These are phyloP conservation scores for Papilionanthe hybrid DNA, from an alignment of 116 monocot species.

Conservation along the genomic window DNA sequence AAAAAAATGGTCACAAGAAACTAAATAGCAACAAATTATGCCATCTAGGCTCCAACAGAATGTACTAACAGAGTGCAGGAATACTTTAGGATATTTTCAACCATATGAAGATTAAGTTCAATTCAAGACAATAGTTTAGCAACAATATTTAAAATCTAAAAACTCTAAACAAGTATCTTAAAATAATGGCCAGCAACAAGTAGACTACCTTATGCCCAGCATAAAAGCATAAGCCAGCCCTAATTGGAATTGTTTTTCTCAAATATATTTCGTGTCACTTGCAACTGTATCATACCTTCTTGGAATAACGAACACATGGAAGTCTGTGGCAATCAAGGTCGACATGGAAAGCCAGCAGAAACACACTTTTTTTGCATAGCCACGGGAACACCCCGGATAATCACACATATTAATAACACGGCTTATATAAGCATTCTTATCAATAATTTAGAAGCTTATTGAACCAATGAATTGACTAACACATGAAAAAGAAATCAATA, in stretches of 20 bases:
- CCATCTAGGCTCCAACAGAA: no score
- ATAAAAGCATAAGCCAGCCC: background rate
- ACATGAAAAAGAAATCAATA: background rate
- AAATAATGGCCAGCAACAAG: background rate
- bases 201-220: background rate
- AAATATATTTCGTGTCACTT: background rate
- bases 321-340: background rate
- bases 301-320: background rate
- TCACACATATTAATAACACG: background rate
- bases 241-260: background rate
- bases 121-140: background rate
- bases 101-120: no score
- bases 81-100: no score
- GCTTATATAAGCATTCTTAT: background rate
- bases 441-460: background rate
- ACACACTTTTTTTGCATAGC: background rate
- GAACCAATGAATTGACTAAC: background rate
- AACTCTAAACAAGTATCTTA: background rate
- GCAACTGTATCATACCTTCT: background rate
- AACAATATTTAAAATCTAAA: background rate
- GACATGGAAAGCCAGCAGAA: background rate
- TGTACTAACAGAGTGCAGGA: no score
- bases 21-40: no score
- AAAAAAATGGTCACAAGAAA: no score
- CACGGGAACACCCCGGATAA: no score